A percentile compares a stretch with the other conserved stretches of the same genome.
phyloP scores from a whole-genome alignment of 805 yeast genomes.

The Osmozyma mogii region DNA sequence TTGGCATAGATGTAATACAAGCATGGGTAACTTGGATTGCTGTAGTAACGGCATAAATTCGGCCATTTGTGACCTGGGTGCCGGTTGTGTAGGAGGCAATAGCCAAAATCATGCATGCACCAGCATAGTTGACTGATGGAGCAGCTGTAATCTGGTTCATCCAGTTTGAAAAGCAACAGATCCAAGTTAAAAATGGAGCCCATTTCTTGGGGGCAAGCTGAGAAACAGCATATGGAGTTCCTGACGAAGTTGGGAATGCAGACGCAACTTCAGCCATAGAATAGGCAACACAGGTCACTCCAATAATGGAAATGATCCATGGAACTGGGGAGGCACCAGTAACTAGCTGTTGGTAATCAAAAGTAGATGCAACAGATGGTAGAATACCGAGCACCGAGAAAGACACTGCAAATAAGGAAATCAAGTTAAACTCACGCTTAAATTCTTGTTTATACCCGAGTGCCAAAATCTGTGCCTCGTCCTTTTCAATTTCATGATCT shows the following conservation, averaged over 20 bases:
- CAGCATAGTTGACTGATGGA: constrained; percentile 51
- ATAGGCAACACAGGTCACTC: constrained; percentile 50
- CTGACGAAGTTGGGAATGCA: constrained; percentile 62
- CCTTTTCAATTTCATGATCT: constrained; percentile 40
- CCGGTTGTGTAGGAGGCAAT: constrained; percentile 31
- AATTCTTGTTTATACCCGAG: constrained; percentile 60
- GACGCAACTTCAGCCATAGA: constrained; percentile 60
- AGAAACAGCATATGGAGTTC: constrained; percentile 62
- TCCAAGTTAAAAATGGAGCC: constrained; percentile 52
- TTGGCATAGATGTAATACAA: constrained; percentile 44
- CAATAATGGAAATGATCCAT: constrained; percentile 48
- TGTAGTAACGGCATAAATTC: constrained; percentile 42
- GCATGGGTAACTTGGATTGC: constrained; percentile 44
- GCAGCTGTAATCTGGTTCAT: constrained; percentile 55
- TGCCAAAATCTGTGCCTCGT: constrained; percentile 48
- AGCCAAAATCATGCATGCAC: constrained; percentile 51
- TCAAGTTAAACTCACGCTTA: constrained; percentile 47
- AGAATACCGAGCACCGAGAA: constrained; percentile 58
- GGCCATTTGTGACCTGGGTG: constrained; percentile 40
- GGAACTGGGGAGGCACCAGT: constrained; percentile 58
- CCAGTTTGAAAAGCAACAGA: constrained; percentile 60
- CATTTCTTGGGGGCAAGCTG: constrained; percentile 49
- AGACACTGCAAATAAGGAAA: constrained; percentile 54
- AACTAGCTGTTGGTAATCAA: constrained; percentile 51
- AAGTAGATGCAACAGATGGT: constrained; percentile 58